Evolutionary conservation across 2,329 filamentous ascomycete species (phyloP).

Genomic region (Westerdykella ornata): DNA sequence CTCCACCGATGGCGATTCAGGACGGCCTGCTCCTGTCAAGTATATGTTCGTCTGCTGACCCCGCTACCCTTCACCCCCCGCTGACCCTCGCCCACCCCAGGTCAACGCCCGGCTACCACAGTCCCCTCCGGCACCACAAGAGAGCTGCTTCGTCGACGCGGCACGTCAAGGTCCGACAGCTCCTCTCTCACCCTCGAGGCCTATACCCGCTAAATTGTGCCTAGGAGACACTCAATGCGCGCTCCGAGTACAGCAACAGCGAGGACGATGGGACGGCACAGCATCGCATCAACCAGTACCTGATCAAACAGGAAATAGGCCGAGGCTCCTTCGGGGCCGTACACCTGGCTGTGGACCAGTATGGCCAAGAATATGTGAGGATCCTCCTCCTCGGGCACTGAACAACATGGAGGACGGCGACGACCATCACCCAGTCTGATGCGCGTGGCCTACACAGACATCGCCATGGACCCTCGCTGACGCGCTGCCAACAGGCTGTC

Average conservation of each 20-base stretch:
- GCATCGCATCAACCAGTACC: constrained; percentile 90
- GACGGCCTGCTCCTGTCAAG: constrained; percentile 42
- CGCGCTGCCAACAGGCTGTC: constrained; percentile 59
- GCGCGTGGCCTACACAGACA: constrained; percentile 18
- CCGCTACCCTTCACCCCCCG: constrained; percentile 18
- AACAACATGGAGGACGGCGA: constrained; percentile 1
- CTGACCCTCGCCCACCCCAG: constrained; percentile 29
- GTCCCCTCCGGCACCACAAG: constrained; percentile 59
- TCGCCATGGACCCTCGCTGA: constrained; percentile 22
- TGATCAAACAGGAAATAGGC: constrained; percentile 93
- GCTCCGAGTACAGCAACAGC: constrained; percentile 78
- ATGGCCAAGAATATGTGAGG: constrained; percentile 84
- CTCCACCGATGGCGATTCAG: constrained; percentile 33
- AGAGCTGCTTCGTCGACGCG: constrained; percentile 55
- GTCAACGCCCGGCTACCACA: constrained; percentile 54
- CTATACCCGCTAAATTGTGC: neutral
- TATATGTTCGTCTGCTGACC: constrained; percentile 42
- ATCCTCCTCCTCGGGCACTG: constrained; percentile 17
- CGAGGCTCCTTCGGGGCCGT: constrained; percentile 92
- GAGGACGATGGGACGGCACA: constrained; percentile 73
- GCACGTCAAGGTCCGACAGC: constrained; percentile 52
- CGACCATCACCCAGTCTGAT: constrained; percentile 11
- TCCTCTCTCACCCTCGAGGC: neutral
- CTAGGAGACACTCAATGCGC: constrained; percentile 81
- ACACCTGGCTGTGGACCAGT: constrained; percentile 83